Percentiles rank a stretch among this genome's conserved stretches.
phyloP scores from a whole-genome alignment of 345 rosid species.

The Populus alba region DNA sequence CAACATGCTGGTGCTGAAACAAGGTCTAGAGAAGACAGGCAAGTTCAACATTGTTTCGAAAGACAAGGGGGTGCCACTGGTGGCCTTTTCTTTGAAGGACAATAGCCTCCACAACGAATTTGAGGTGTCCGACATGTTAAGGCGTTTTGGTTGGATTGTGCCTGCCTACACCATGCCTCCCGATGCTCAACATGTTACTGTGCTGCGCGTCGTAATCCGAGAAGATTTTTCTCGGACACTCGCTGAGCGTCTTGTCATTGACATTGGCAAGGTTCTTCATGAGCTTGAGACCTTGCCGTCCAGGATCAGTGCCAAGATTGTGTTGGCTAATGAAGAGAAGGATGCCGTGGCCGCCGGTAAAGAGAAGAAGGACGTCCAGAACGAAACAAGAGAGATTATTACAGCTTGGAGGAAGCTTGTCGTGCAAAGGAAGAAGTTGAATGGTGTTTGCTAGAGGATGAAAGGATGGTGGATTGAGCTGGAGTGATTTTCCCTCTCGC shows the following conservation, averaged over 20 bases:
- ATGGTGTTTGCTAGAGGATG: slow-evolving; percentile 35
- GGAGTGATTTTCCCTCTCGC: background rate
- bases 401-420: slow-evolving; percentile 26
- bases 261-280: slow-evolving; percentile 24
- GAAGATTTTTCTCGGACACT: slow-evolving; percentile 32
- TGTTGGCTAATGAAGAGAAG: background rate
- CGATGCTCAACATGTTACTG: slow-evolving; percentile 30
- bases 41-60: slow-evolving; percentile 27
- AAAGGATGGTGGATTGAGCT: background rate
- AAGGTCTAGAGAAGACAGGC: slow-evolving; percentile 26
- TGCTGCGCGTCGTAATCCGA: slow-evolving; percentile 24
- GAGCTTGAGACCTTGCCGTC: slow-evolving; percentile 26
- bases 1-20: slow-evolving; percentile 25
- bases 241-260: slow-evolving; percentile 24
- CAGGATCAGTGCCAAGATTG: background rate
- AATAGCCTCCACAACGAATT: slow-evolving; percentile 21
- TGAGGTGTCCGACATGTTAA: slow-evolving; percentile 26
- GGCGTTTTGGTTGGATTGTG: slow-evolving; percentile 33
- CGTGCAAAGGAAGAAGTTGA: slow-evolving; percentile 29
- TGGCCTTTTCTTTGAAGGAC: slow-evolving; percentile 31
- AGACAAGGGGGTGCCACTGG: slow-evolving; percentile 25
- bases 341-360: background rate
- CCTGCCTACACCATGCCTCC: slow-evolving; percentile 37
- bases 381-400: slow-evolving; percentile 17
- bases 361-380: slow-evolving; percentile 4